Percentiles rank a stretch among this genome's conserved stretches.
phyloP scores from a whole-genome alignment of 495 filamentous ascomycete species.

The Hyaloscypha hepaticicola region DNA sequence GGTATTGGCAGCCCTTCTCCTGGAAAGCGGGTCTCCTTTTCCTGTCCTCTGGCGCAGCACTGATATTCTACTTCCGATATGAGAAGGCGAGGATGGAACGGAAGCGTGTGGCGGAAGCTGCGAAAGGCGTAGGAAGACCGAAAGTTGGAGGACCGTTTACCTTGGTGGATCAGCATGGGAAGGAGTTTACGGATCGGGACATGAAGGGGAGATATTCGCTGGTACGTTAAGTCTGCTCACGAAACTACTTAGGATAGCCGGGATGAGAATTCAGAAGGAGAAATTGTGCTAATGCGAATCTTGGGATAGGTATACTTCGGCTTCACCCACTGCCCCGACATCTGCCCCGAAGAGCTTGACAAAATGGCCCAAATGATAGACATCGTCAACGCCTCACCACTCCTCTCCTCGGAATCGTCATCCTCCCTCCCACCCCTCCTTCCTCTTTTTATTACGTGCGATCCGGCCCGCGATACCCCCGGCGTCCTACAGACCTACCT shows the following conservation, averaged over 20 bases:
- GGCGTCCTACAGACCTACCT: constrained; percentile 82
- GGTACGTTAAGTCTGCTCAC: constrained; percentile 34
- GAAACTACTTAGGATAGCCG: neutral
- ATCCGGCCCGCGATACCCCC: constrained; percentile 87
- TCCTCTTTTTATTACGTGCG: constrained; percentile 93
- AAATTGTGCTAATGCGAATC: constrained; percentile 37
- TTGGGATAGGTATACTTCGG: constrained; percentile 76
- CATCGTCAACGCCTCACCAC: constrained; percentile 56
- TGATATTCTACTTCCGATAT: constrained; percentile 84
- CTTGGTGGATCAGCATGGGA: constrained; percentile 78
- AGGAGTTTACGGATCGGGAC: constrained; percentile 69
- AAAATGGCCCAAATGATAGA: constrained; percentile 97
- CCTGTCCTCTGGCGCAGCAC: constrained; percentile 68
- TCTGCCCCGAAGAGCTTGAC: constrained; percentile 97
- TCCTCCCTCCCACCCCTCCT: constrained; percentile 57
- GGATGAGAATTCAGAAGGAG: neutral
- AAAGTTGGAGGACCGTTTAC: constrained; percentile 89
- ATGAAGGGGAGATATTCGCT: constrained; percentile 84
- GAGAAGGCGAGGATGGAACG: constrained; percentile 89
- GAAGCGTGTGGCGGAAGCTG: constrained; percentile 80
- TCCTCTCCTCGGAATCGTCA: constrained; percentile 68
- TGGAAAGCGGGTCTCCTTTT: constrained; percentile 87
- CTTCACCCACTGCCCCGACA: constrained; percentile 97
- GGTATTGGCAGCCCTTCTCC: constrained; percentile 71
- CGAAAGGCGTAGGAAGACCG: constrained; percentile 87